Evolutionary conservation across 2,329 filamentous ascomycete species (phyloP), one percentile per base, ranked within the genome.

Genomic region (Colletotrichum musicola): DNA sequence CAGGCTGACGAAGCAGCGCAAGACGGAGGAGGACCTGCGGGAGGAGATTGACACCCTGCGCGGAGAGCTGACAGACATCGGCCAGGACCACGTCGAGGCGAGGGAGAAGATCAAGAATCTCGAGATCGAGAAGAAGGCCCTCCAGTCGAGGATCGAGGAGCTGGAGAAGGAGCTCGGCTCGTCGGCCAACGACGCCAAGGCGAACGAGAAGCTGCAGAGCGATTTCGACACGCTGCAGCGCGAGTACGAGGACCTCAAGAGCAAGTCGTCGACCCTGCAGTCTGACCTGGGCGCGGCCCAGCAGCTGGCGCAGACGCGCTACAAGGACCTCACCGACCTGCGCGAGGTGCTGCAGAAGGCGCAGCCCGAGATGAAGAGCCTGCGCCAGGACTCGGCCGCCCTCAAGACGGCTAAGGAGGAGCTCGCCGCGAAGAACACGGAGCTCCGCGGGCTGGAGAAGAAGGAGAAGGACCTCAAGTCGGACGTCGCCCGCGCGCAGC

Each of bases 41-140:
- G 95, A 97, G 74, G 95, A 98, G 80, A 92, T 98, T 67, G 94
- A 97, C 74, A 90, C 88, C 4, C 82, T 98, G 69, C 89, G 92
- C 58, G 93, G 97, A 64, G 93, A 95, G 72, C 82, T 98, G 7
- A 81, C 95, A 50, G 85, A 89, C 56, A 89, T 97, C 70, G 94
- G 94, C 10, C 89, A 94, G 73, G 93, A 97, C 69, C 92, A 95
- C 74, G 93, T 97, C 12, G 90, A 93, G 72, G 91, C 92, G 14
- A 95, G 94, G 79, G 90, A 96, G 72, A 90, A 88, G 77, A 88
- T 89, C 72, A 91, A 97, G 80, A 84, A 88, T 62, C 85, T 97
- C 1, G 85, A 90, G 71, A 84, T 84, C 3, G 92, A 95, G 78
- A 96, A 92, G 81, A 78, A 82, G 12, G 84, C 86, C 0, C 80